Evolutionary conservation across 495 filamentous ascomycete genomes (phyloP).

Genomic region (Penicillium lividum): DNA sequence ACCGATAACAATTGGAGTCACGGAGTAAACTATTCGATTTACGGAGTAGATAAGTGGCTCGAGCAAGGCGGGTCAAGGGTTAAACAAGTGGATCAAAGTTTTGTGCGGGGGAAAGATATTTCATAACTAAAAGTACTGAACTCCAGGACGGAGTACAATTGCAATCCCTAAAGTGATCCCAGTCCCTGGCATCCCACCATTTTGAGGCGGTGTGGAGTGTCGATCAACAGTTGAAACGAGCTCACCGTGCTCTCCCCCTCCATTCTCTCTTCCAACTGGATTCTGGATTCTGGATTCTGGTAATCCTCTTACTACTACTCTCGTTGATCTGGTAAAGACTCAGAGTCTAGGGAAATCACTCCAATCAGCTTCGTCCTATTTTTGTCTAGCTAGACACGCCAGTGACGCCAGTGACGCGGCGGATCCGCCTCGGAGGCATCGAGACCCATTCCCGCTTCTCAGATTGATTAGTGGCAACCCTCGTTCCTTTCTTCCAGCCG

Average conservation of each 20-base stretch:
- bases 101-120: no score
- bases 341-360: no score
- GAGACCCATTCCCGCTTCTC: slow-evolving; percentile 26
- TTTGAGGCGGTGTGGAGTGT: slow-evolving; percentile 33
- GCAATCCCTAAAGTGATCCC: no score
- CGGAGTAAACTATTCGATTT: no score
- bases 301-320: slow-evolving; percentile 10
- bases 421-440: slow-evolving; percentile 27
- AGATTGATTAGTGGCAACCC: slow-evolving; percentile 25
- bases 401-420: slow-evolving; percentile 14
- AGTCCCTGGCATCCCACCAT: not conserved
- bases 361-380: not conserved
- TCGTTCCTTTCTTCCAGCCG: slow-evolving; percentile 22
- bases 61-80: no score
- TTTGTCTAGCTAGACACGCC: not conserved
- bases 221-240: slow-evolving; percentile 33
- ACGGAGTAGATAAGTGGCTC: no score
- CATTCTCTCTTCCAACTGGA: slow-evolving; percentile 1
- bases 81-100: no score
- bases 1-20: no score
- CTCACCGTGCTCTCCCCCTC: slow-evolving; percentile 21
- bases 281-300: slow-evolving; percentile 13
- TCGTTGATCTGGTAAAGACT: not conserved
- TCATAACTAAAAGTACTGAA: no score
- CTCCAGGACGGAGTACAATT: no score